Evolutionary conservation across 1,284 basidiomycete genomes (phyloP), one percentile per base, ranked within the genome.

Genomic region (Afroboletus lepidellus): DNA sequence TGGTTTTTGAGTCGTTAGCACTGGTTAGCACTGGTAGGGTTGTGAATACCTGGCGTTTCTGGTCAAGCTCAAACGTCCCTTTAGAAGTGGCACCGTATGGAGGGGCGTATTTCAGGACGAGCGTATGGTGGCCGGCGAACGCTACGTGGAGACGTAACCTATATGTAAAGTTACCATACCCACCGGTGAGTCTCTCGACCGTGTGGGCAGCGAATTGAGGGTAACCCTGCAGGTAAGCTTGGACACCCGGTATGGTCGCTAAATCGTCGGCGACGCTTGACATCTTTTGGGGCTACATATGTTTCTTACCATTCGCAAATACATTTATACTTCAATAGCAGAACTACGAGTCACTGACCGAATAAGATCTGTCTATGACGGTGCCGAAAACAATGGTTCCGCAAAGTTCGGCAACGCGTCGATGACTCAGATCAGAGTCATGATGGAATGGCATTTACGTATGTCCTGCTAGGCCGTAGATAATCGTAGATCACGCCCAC

Each of bases 91-190:
- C 60, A 18, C 65, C 60, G 52, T 78, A 80, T 20, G 76, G 69
- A 49, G 79, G 74, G 1, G 74, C 74, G 67, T 85, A 80, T 64
- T 86, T 87, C 41, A 84, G 56, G 21, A 87, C 71, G 15, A 81
- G 60, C 2, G 81, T 81, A 47, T 60, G 53, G 2, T 60, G 61
- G 1, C 73, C 77, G 33, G 72, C 62, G 50, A 77, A 67, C 12
- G 73, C 70, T 25, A 46, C 56, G 11, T 56, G 58, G 32, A 84
- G 71, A 32, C 65, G 63, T 12, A 84, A 61, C 18, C 83, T 76
- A 59, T 74, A 86, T 15, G 74, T 62, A 62, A 76, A 85, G 63
- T 85, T 86, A 25, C 71, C 74, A 13, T 27, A 53, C 5, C 83
- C 84, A 3, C 83, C 84, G 3, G 72, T 65, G 20, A 85, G 71